phyloP scores from a whole-genome alignment of 2,329 filamentous ascomycete species.

The Phymatotrichopsis omnivora region DNA sequence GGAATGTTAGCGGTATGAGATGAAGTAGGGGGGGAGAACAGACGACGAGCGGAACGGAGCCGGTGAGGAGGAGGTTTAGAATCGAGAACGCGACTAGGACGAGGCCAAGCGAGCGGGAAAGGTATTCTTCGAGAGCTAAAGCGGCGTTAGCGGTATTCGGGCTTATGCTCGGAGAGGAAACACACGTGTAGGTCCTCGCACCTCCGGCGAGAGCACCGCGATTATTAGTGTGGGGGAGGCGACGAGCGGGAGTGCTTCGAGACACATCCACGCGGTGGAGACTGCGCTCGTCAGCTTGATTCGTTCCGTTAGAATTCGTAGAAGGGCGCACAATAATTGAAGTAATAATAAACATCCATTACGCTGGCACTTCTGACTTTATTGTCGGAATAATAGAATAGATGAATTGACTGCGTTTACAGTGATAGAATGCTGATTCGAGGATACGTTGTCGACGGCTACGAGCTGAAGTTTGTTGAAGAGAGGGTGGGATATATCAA shows the following conservation, averaged over 20 bases:
- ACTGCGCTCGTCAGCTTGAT: constrained; percentile 41
- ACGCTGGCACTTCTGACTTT: too few relatives aligned
- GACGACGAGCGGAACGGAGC: constrained; percentile 52
- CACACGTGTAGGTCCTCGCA: constrained; percentile 46
- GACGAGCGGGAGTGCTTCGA: constrained; percentile 47
- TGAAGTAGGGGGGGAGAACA: constrained; percentile 33
- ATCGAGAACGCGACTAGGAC: constrained; percentile 54
- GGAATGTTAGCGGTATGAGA: not conserved
- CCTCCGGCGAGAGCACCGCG: constrained; percentile 48
- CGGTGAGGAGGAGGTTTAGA: constrained; percentile 58
- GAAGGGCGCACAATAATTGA: constrained; percentile 25
- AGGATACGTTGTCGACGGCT: too few relatives aligned
- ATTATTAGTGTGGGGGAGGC: constrained; percentile 51
- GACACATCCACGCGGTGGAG: constrained; percentile 44
- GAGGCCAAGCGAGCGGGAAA: constrained; percentile 60
- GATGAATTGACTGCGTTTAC: too few relatives aligned
- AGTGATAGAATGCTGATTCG: too few relatives aligned
- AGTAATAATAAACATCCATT: constrained; percentile 29
- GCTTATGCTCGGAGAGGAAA: constrained; percentile 1
- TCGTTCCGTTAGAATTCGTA: constrained; percentile 1
- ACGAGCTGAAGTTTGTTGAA: too few relatives aligned
- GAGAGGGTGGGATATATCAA: too few relatives aligned
- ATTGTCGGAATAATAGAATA: too few relatives aligned
- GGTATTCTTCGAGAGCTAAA: constrained; percentile 58
- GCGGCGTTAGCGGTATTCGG: constrained; percentile 19